Base-by-base conservation (phyloP, 345 rosid genomes). In the Acer negundo region DNA sequence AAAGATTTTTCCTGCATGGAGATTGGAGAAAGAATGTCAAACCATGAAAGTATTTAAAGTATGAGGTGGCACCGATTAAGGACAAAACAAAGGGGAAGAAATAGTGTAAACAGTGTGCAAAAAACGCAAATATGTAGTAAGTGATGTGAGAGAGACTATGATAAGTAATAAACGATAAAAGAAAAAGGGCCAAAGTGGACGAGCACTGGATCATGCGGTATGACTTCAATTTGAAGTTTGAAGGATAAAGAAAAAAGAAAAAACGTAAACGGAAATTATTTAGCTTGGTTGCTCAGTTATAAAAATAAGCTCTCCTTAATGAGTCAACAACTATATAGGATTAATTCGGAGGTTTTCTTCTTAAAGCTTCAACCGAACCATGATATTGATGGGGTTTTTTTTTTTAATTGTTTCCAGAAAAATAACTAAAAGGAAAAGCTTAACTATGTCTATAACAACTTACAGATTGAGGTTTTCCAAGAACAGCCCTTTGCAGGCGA, bases 381-480 rank as follows among this genome's bases (percentile, higher is more conserved):
- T 62, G 17, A 11, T 20, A 74, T 64, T 19, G 3, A 31, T 26
- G 62, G 10, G 31, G 15, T 38, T 28, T 63, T 31, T 28, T 15
- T 38, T 28, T 63, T 31, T 28, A 26, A 63, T 12, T 2, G 65
- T 20, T 24, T 20, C 28, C 59, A 80, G 69, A 80, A 42, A 28
- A 59, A 35, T 11, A 28, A 24, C 46, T 23, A 35, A 74, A 70
- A n/a, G 46, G 65, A 58, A 44, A 61, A 64, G 72, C 28, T 40
- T 40, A 40, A 64, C 44, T 46, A 28, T 28, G 31, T 28, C 31
- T 28, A 72, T 59, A 42, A 59, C 47, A 26, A 83, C 95, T 89
- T 84, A 91, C 95, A 76, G 93, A 49, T 42, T 80, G 90, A 59
- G 95, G 90, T 80, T 88, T 89, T 72, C 83, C 93, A 78, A 85